Percentiles rank a stretch among this genome's conserved stretches.
Conservation (phyloP, 2,329 filamentous ascomycete species). For the Epicoccum sorghinum region DNA sequence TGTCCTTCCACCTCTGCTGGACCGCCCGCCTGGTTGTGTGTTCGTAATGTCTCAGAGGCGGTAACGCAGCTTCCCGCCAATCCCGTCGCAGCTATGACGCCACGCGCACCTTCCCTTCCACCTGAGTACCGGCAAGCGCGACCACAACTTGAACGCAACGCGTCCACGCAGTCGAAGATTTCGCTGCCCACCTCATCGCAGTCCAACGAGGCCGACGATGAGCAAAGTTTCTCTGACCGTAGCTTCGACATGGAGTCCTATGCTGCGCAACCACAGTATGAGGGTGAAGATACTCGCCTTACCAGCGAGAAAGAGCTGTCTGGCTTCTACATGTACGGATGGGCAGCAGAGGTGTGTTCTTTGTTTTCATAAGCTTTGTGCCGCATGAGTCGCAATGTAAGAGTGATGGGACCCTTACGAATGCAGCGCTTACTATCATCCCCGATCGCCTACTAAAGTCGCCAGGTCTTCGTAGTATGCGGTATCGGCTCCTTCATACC, state of each 20-base stretch:
- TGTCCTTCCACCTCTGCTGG: not conserved
- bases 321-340: conserved; percentile 96
- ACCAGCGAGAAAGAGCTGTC: conserved; percentile 86
- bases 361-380: not conserved
- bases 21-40: conserved; percentile 3
- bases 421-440: too few species aligned
- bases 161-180: conserved; percentile 43
- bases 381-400: not conserved
- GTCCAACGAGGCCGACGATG: conserved; percentile 53
- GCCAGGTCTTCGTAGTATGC: conserved; percentile 84
- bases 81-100: conserved; percentile 38
- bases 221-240: conserved; percentile 45
- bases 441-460: conserved; percentile 6
- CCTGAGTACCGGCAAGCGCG: conserved; percentile 30
- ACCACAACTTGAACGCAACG: conserved; percentile 37
- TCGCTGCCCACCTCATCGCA: conserved; percentile 43
- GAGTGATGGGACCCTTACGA: too few species aligned
- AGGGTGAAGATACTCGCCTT: conserved; percentile 83
- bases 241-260: conserved; percentile 44
- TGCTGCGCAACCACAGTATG: conserved; percentile 62
- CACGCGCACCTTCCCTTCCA: conserved; percentile 21
- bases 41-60: conserved; percentile 12
- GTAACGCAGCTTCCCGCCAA: conserved; percentile 26
- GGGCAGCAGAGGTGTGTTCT: conserved; percentile 74
- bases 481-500: conserved; percentile 87